A percentile compares a stretch with the other conserved stretches of the same genome.
phyloP scores from a whole-genome alignment of 2,329 filamentous ascomycete species.

The Penicillium sp. region DNA sequence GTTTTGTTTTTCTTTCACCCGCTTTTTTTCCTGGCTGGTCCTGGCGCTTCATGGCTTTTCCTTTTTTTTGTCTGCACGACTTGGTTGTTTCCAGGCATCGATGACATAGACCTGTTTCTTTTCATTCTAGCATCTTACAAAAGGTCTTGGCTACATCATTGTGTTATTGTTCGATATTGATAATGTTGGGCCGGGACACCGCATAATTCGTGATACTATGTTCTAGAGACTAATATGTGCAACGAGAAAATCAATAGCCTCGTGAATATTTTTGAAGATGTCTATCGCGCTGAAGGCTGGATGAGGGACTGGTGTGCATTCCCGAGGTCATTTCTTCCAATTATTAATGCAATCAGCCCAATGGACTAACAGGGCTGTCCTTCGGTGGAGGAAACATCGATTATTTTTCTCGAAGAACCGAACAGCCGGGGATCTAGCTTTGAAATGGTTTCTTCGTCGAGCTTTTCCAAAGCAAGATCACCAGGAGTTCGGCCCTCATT shows the following conservation, averaged over 20 bases:
- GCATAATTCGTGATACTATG: conserved; percentile 20
- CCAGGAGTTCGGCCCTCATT: neutral
- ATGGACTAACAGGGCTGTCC: neutral
- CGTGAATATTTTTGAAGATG: neutral
- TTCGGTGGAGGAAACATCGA: neutral
- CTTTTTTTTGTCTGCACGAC: conserved; percentile 22
- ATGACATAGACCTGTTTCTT: conserved; percentile 26
- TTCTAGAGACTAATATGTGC: conserved; percentile 19
- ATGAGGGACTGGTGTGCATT: neutral
- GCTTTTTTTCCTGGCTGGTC: conserved; percentile 35
- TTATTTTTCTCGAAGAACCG: no score
- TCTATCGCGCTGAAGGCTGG: neutral
- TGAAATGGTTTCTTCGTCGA: neutral
- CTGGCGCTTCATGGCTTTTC: conserved; percentile 34
- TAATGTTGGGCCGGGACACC: neutral
- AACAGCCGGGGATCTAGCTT: neutral
- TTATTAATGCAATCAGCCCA: neutral
- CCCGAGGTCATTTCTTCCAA: neutral
- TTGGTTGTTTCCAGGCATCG: conserved; percentile 16
- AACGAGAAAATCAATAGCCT: conserved; percentile 15
- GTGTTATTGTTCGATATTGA: conserved; percentile 8
- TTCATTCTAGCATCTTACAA: conserved; percentile 22
- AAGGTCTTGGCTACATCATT: conserved; percentile 13
- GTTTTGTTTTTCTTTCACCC: conserved; percentile 10
- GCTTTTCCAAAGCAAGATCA: neutral